Evolutionary conservation across 2,329 filamentous ascomycete species (phyloP).

Genomic region (Colletotrichum tropicicola): DNA sequence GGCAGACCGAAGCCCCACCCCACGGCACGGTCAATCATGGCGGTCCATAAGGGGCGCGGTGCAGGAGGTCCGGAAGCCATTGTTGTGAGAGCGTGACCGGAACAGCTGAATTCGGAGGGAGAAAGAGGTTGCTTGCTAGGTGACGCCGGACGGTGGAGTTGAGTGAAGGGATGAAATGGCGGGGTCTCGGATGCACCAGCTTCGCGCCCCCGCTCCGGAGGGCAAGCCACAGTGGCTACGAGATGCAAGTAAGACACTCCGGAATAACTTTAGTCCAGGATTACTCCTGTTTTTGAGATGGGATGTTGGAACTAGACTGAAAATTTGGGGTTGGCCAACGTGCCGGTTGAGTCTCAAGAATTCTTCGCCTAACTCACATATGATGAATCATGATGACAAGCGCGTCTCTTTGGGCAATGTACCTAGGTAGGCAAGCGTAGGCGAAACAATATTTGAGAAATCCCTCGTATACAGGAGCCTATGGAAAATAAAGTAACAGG

Average conservation of each 20-base stretch:
- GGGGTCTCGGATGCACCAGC: background rate
- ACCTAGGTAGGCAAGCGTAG: too few species aligned
- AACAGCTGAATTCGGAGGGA: background rate
- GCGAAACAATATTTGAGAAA: too few species aligned
- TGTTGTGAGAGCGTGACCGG: background rate
- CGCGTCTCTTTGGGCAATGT: too few species aligned
- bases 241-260: background rate
- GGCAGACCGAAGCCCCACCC: constrained; percentile 15
- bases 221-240: background rate
- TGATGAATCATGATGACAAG: too few species aligned
- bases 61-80: background rate
- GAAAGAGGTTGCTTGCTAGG: background rate
- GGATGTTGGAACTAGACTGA: too few species aligned
- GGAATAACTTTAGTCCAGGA: background rate
- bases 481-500: too few species aligned
- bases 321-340: too few species aligned
- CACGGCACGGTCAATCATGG: background rate
- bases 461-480: too few species aligned
- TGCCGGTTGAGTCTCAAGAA: too few species aligned
- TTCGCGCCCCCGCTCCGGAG: background rate
- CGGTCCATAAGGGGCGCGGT: background rate
- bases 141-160: too few species aligned
- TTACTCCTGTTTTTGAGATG: background rate
- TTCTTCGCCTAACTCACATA: too few species aligned
- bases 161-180: background rate